Conservation (phyloP, 441 rosid species). For the Gossypium davidsonii region DNA sequence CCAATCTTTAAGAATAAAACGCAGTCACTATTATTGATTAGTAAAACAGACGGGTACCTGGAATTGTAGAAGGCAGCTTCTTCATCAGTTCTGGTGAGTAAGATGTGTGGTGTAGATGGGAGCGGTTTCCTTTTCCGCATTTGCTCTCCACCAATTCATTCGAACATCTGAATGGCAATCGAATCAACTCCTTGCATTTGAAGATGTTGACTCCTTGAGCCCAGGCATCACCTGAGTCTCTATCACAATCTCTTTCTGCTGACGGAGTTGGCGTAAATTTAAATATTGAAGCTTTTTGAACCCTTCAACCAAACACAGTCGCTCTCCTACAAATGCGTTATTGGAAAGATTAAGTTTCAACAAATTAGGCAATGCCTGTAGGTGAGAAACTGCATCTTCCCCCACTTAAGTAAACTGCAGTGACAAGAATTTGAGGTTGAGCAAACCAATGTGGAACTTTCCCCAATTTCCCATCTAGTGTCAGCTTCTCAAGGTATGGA, state of each 20-base stretch:
- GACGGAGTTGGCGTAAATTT: not conserved
- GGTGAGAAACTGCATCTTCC: constrained; percentile 19
- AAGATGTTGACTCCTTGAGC: constrained; percentile 9
- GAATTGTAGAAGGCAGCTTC: not conserved
- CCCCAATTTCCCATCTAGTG: constrained; percentile 25
- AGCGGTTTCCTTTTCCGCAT: constrained; percentile 2
- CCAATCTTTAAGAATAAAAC: not conserved
- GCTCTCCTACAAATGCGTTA: constrained; percentile 11
- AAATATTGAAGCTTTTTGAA: constrained; percentile 22
- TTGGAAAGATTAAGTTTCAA: not conserved
- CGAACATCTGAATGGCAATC: constrained; percentile 13
- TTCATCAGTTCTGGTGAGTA: not conserved
- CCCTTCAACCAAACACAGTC: constrained; percentile 18
- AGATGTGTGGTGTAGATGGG: not conserved
- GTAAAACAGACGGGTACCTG: no score
- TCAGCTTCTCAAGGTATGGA: constrained; percentile 21
- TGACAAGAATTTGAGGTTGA: not conserved
- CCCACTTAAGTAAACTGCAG: constrained; percentile 25
- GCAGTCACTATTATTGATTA: no score
- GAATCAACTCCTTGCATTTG: constrained; percentile 17
- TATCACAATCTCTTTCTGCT: not conserved
- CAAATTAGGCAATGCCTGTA: constrained; percentile 24
- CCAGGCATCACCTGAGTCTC: not conserved
- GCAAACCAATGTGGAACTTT: constrained; percentile 32
- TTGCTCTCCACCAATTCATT: constrained; percentile 19